These are phyloP conservation scores for Ophidiomyces ophidiicola DNA, from an alignment of 2,329 filamentous ascomycete genomes.

Conservation along the genomic window DNA sequence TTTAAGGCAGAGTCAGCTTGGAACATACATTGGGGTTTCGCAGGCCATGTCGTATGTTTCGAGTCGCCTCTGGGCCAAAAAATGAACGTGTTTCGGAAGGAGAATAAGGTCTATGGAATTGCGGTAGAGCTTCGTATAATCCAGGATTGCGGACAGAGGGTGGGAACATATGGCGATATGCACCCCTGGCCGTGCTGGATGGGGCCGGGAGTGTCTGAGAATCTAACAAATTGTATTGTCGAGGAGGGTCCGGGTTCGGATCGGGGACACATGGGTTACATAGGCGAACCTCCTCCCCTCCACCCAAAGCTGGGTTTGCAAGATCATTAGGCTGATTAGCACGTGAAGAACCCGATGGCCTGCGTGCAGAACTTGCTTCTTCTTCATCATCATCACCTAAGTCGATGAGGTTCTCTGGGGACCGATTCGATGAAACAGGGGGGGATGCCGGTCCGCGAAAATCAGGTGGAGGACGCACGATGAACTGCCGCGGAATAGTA, in stretches of 20 bases:
- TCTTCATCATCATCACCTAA: constrained; percentile 31
- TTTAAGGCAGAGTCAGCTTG: too few species aligned
- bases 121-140: constrained; percentile 2
- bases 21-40: constrained; percentile 16
- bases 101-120: constrained; percentile 17
- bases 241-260: constrained; percentile 48
- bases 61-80: constrained; percentile 8
- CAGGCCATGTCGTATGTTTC: constrained; percentile 15
- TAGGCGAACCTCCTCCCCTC: constrained; percentile 55
- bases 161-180: not conserved
- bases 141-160: constrained; percentile 2
- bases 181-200: not conserved
- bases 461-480: constrained; percentile 63
- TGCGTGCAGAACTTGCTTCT: not conserved
- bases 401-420: constrained; percentile 37
- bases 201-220: not conserved
- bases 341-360: not conserved
- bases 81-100: constrained; percentile 9
- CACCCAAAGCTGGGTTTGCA: constrained; percentile 43
- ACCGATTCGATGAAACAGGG: constrained; percentile 32
- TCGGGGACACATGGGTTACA: constrained; percentile 64
- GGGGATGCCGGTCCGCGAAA: constrained; percentile 31
- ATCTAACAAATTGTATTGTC: constrained; percentile 20
- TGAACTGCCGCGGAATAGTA: constrained; percentile 85
- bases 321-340: constrained; percentile 14